Evolutionary conservation across 2,329 filamentous ascomycete species (phyloP), one percentile per base, ranked within the genome.

Genomic region (Allantophomopsis cytisporea): DNA sequence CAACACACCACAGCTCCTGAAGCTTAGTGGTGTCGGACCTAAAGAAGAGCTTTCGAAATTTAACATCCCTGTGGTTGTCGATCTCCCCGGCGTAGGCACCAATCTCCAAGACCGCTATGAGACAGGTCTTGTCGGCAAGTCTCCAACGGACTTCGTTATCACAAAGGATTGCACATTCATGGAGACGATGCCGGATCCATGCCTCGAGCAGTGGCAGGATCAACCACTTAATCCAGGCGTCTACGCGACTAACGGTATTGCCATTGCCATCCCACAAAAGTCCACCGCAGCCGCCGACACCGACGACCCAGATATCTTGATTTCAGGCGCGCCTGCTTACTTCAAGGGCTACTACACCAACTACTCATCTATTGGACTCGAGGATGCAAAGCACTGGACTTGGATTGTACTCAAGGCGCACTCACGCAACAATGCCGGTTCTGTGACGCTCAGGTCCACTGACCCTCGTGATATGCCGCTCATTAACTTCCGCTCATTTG

Each of bases 31-130:
- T 23, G 53, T 69, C 33, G 66, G 65, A 1, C 60, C 62, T 4
- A 47, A 45, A 13, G 52, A 43, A 2, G 61, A 66, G 48, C 56
- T 68, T 3, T 23, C 51, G 18, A 51, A 51, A 35, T 50, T 68
- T 47, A 54, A 59, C 28, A 77, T 80, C 43, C 55, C 61, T 2
- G 58, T 77, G 3, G 47, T 78, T 23, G 72, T 43, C 2, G 64
- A 81, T 48, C 61, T 76, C 1, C 74, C 75, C 0, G 75, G 81
- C 10, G 74, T 83, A n/a, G 78, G 77, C 32, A 64, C 61, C 35
- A 79, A 80, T 54, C 59, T 78, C 2, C 64, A 71, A 50, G 71
- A 79, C 52, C 66, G 69, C 41, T 70, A 71, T 51, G 69, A 69
- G 51, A 62, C 68, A 37, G 55, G 58, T 13, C 55, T 69, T 17